Evolutionary conservation across 208 protist genomes (phyloP).

Genomic region (Leishmania braziliensis): DNA sequence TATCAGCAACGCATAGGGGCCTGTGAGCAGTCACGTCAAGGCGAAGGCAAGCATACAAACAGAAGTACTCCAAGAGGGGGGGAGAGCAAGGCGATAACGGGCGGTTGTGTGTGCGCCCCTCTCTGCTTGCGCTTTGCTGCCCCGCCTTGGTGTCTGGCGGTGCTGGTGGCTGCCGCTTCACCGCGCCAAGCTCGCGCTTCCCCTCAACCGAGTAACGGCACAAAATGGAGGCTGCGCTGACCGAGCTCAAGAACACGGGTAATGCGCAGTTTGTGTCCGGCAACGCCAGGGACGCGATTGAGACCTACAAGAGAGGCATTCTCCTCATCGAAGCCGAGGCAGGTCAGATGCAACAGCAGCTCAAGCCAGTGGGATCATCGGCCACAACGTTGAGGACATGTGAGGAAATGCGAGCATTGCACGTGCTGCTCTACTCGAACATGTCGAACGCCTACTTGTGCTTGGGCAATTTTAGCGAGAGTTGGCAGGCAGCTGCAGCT

Average conservation of each 20-base stretch:
- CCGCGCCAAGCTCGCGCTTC: not conserved
- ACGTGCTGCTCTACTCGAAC: slow-evolving; percentile 70
- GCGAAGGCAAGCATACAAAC: too few species aligned
- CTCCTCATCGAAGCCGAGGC: slow-evolving; percentile 11
- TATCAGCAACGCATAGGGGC: too few species aligned
- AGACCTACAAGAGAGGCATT: slow-evolving; percentile 44
- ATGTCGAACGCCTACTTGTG: slow-evolving; percentile 61
- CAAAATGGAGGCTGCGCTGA: slow-evolving; percentile 30
- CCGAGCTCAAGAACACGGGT: slow-evolving; percentile 55
- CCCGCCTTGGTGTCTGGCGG: too few species aligned
- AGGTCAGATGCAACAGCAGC: not conserved
- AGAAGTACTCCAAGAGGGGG: too few species aligned
- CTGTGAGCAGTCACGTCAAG: too few species aligned
- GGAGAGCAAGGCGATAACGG: too few species aligned
- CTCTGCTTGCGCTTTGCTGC: not conserved
- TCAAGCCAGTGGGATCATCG: not conserved
- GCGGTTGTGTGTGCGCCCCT: too few species aligned
- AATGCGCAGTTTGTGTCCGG: slow-evolving; percentile 55
- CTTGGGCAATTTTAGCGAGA: slow-evolving; percentile 32
- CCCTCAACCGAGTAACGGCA: not conserved
- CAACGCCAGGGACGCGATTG: slow-evolving; percentile 39
- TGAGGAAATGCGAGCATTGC: slow-evolving; percentile 17
- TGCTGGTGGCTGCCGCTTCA: not conserved
- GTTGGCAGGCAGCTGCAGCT: slow-evolving; percentile 42
- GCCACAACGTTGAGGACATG: not conserved